phyloP scores from a whole-genome alignment of 257 asterid species.

The Solanum commersonii region DNA sequence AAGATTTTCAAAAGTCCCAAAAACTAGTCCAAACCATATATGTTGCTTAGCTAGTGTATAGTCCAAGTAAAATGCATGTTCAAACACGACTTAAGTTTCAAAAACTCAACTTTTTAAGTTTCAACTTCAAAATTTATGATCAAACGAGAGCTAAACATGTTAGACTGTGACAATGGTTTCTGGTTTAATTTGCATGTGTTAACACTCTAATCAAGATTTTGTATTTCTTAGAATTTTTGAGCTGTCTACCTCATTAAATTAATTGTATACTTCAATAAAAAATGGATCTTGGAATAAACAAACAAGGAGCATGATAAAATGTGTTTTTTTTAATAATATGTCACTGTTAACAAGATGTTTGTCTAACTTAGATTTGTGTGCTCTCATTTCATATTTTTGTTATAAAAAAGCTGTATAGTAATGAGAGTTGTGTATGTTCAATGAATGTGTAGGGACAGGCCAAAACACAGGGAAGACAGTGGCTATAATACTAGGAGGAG shows the following conservation, averaged over 20 bases:
- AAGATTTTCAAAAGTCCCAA: background rate
- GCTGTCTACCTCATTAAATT: slow-evolving; percentile 15
- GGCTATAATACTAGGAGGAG: slow-evolving; percentile 98
- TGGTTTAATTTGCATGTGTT: background rate
- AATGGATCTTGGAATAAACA: slow-evolving; percentile 1
- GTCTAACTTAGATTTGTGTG: slow-evolving; percentile 46
- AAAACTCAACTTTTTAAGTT: background rate
- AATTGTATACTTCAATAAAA: background rate
- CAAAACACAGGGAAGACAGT: slow-evolving; percentile 81
- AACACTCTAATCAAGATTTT: background rate
- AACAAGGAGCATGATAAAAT: slow-evolving; percentile 11
- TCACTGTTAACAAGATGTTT: slow-evolving; percentile 39
- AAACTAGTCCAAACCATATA: background rate
- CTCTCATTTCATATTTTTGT: slow-evolving; percentile 7
- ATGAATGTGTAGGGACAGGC: slow-evolving; percentile 55
- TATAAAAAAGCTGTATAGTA: background rate
- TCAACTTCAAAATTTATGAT: background rate
- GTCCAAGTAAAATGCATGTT: background rate
- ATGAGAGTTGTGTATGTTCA: slow-evolving; percentile 21
- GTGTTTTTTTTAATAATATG: slow-evolving; percentile 8
- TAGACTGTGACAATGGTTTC: background rate
- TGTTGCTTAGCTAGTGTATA: too few species aligned
- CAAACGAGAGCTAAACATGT: background rate
- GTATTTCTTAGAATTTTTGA: slow-evolving; percentile 9
- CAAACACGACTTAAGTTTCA: background rate